Conservation (phyloP, 345 rosid genomes). For the Camelina sativa region DNA sequence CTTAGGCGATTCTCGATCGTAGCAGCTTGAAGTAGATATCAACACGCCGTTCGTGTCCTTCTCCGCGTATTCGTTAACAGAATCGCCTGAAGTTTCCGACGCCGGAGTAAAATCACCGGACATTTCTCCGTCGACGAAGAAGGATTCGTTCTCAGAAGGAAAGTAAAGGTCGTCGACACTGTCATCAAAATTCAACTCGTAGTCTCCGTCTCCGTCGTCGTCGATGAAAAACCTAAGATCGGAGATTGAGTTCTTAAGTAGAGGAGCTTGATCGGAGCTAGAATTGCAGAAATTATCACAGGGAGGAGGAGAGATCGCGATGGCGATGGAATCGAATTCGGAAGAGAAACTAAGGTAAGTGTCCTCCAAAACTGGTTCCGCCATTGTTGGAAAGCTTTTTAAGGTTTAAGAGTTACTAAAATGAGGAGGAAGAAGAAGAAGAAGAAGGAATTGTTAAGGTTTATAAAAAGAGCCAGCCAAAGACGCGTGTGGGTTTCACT, state of each 20-base stretch:
- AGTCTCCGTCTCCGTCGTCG: conserved; percentile 46
- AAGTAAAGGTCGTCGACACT: conserved; percentile 54
- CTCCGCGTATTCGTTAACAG: neutral
- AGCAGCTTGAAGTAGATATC: conserved; percentile 22
- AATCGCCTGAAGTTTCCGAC: conserved; percentile 5
- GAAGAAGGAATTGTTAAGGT: neutral
- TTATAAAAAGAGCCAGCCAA: neutral
- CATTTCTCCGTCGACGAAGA: conserved; percentile 35
- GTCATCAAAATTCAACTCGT: conserved; percentile 56
- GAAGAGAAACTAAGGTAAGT: conserved; percentile 17
- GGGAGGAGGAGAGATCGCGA: conserved; percentile 43
- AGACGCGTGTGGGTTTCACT: neutral
- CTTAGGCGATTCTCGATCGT: neutral
- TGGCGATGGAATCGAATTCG: conserved; percentile 38
- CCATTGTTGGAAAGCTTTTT: conserved; percentile 36
- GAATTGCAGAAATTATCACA: conserved; percentile 53
- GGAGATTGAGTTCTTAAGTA: conserved; percentile 18
- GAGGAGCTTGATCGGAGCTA: conserved; percentile 27
- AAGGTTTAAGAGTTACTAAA: conserved; percentile 27
- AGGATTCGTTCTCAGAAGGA: conserved; percentile 56
- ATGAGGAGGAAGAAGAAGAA: conserved; percentile 20
- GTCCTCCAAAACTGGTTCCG: conserved; percentile 14
- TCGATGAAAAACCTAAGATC: conserved; percentile 49
- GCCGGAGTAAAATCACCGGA: conserved; percentile 2
- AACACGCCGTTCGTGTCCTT: conserved; percentile 28